A percentile compares a stretch with the other conserved stretches of the same genome.
Conservation (phyloP, 31 red algal species). For the Asparagopsis taxiformis region DNA sequence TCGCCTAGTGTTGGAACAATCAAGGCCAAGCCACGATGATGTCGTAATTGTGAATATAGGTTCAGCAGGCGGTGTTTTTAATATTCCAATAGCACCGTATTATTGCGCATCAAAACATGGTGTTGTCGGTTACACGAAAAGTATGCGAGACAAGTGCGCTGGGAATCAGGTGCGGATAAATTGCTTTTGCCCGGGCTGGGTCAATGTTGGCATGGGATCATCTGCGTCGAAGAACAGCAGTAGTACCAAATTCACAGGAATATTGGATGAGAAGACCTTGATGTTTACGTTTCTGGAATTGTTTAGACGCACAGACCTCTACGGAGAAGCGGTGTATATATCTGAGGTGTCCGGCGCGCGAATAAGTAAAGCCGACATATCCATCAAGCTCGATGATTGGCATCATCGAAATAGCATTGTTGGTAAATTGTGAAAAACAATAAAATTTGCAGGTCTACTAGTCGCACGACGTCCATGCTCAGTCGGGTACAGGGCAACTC, state of each 20-base stretch:
- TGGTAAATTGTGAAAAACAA: no score
- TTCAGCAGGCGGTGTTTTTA: constrained; percentile 18
- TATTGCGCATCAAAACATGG: constrained; percentile 12
- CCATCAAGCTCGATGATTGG: no score
- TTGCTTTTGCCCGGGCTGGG: constrained; percentile 25
- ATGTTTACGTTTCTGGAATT: constrained; percentile 4
- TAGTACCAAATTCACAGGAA: constrained; percentile 5
- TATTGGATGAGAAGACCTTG: neutral
- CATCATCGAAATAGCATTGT: no score
- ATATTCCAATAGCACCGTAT: constrained; percentile 11
- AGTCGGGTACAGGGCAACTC: no score
- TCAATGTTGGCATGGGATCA: constrained; percentile 13
- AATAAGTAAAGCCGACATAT: neutral
- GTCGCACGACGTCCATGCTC: no score
- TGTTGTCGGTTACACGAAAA: constrained; percentile 20
- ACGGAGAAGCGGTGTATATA: constrained; percentile 17
- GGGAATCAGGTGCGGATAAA: constrained; percentile 19
- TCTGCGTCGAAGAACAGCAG: neutral
- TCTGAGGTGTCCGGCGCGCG: neutral
- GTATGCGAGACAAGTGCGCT: constrained; percentile 14
- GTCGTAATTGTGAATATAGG: constrained; percentile 15
- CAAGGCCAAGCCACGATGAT: neutral
- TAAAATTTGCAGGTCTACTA: no score
- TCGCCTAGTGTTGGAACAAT: neutral
- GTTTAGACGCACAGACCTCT: constrained; percentile 7